phyloP scores from a whole-genome alignment of 495 filamentous ascomycete genomes.

The Neurospora tetraspora region DNA sequence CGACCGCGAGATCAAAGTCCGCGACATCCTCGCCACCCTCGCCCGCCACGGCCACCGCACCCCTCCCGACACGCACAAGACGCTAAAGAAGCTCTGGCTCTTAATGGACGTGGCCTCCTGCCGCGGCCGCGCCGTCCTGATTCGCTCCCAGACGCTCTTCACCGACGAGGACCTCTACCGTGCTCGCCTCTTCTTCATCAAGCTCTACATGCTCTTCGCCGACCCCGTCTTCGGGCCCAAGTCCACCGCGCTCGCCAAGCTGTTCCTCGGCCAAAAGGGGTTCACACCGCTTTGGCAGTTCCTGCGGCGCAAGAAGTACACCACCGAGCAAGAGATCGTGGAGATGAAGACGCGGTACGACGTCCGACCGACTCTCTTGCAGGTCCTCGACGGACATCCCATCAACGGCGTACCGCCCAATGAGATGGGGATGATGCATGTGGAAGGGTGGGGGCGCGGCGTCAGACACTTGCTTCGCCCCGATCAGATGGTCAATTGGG shows the following conservation, averaged over 20 bases:
- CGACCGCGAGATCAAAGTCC: constrained; percentile 18
- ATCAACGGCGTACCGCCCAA: constrained; percentile 39
- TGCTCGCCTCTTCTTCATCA: constrained; percentile 47
- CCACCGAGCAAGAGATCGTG: constrained; percentile 30
- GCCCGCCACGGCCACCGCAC: constrained; percentile 40
- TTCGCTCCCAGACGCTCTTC: constrained; percentile 40
- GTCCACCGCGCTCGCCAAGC: constrained; percentile 31
- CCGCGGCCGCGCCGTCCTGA: constrained; percentile 33
- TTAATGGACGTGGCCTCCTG: constrained; percentile 51
- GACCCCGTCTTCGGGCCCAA: constrained; percentile 35
- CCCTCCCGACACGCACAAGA: constrained; percentile 29
- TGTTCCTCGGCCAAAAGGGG: constrained; percentile 51
- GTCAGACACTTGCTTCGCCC: constrained; percentile 34
- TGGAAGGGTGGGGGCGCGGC: constrained; percentile 41
- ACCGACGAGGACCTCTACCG: constrained; percentile 43
- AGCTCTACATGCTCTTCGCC: constrained; percentile 50
- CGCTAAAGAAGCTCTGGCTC: constrained; percentile 56
- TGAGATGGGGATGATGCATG: constrained; percentile 38
- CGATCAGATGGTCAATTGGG: constrained; percentile 46
- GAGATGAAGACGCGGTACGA: constrained; percentile 37
- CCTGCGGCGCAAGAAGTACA: constrained; percentile 34
- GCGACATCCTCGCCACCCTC: constrained; percentile 47
- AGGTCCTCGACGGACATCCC: neutral
- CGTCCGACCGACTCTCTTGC: constrained; percentile 3
- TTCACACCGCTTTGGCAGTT: constrained; percentile 39